Percentiles rank a stretch among this genome's conserved stretches.
Conservation (phyloP, 1,284 basidiomycete species). For the Marasmius sp. region DNA sequence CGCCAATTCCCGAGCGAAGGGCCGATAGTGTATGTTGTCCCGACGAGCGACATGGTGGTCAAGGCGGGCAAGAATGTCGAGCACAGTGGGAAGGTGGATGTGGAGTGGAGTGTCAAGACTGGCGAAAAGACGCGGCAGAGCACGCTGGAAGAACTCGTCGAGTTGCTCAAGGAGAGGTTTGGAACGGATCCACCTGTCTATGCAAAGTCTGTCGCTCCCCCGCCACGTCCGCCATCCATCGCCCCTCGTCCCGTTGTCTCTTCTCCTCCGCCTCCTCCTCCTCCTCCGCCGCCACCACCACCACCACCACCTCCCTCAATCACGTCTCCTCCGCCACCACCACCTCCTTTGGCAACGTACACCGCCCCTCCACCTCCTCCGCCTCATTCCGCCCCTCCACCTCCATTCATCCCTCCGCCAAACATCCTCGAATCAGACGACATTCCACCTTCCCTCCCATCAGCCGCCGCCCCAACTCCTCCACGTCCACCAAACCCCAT, state of each 20-base stretch:
- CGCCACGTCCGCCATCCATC: slow-evolving; percentile 1
- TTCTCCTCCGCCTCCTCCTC: slow-evolving; percentile 13
- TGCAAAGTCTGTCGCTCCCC: slow-evolving; percentile 50
- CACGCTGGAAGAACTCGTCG: slow-evolving; percentile 63
- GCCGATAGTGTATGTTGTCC: slow-evolving; percentile 92
- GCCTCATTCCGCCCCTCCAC: slow-evolving; percentile 16
- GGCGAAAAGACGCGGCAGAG: slow-evolving; percentile 82
- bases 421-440: slow-evolving; percentile 55
- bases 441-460: slow-evolving; percentile 23
- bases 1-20: slow-evolving; percentile 79
- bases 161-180: slow-evolving; percentile 80
- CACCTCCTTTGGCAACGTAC: slow-evolving; percentile 13
- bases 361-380: slow-evolving; percentile 17
- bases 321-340: slow-evolving; percentile 18
- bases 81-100: slow-evolving; percentile 74
- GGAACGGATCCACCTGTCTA: slow-evolving; percentile 88
- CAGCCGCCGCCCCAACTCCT: slow-evolving; percentile 47
- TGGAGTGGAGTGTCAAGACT: slow-evolving; percentile 78
- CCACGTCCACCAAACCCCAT: slow-evolving; percentile 90
- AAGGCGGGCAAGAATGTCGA: slow-evolving; percentile 78
- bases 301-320: slow-evolving; percentile 1
- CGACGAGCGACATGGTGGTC: slow-evolving; percentile 92
- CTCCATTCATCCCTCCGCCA: slow-evolving; percentile 32
- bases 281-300: slow-evolving; percentile 5
- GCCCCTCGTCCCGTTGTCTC: too few relatives aligned